Percentiles rank a stretch among this genome's conserved stretches.
Conservation (phyloP, 805 yeast genomes). For the Metschnikowia aberdeeniae region DNA sequence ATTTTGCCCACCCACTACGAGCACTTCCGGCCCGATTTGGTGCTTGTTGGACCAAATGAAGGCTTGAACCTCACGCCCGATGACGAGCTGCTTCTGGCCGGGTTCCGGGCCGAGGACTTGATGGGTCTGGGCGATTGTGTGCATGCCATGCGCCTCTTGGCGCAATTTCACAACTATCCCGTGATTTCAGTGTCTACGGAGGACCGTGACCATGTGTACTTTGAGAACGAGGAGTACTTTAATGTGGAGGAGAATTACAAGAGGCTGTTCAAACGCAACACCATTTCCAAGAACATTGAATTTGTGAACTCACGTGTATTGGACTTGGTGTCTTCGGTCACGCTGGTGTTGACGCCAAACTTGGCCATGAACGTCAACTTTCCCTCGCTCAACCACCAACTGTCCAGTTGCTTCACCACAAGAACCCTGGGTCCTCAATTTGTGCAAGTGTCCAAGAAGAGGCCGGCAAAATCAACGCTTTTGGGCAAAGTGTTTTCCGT, state of each 20-base stretch:
- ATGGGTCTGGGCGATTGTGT: constrained; percentile 3
- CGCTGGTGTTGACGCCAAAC: constrained; percentile 5
- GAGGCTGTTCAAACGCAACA: constrained; percentile 17
- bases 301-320: constrained; percentile 24
- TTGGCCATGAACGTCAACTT: constrained; percentile 23
- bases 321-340: constrained; percentile 18
- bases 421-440: constrained; percentile 8
- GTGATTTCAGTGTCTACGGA: constrained; percentile 23
- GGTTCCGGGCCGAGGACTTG: constrained; percentile 10
- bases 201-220: constrained; percentile 29
- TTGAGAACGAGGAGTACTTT: constrained; percentile 30
- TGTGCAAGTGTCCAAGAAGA: constrained; percentile 4
- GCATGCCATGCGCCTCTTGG: constrained; percentile 18
- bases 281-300: constrained; percentile 20
- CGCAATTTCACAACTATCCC: constrained; percentile 18
- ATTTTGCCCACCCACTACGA: constrained; percentile 25
- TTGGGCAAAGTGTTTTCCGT: constrained; percentile 9
- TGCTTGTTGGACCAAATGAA: constrained; percentile 34
- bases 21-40: constrained; percentile 28
- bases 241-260: constrained; percentile 12
- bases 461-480: neutral
- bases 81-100: neutral
- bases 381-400: constrained; percentile 26
- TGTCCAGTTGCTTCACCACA: constrained; percentile 20
- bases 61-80: constrained; percentile 17